Percentiles rank a stretch among this genome's conserved stretches.
Conservation (phyloP, 1,284 basidiomycete genomes). For the Xanthoconium separans region DNA sequence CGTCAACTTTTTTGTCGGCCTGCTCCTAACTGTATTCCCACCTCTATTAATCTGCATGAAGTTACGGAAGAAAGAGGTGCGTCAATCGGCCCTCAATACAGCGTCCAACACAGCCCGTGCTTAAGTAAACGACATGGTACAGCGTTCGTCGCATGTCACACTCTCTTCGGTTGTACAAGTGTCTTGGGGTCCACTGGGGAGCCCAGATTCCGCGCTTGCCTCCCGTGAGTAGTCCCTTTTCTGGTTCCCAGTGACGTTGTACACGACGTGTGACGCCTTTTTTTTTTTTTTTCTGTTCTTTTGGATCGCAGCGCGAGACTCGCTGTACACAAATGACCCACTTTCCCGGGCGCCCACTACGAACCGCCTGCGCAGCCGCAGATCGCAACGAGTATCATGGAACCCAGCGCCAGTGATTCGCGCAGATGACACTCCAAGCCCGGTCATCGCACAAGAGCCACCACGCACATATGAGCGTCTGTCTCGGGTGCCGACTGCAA, state of each 20-base stretch:
- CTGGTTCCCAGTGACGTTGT: neutral
- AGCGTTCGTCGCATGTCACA: neutral
- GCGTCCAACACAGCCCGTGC: neutral
- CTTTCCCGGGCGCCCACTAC: neutral
- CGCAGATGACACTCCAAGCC: too few relatives aligned
- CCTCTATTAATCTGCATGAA: too few relatives aligned
- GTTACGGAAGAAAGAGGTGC: neutral
- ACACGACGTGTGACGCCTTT: neutral
- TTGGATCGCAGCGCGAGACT: neutral
- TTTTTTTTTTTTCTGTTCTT: too few relatives aligned
- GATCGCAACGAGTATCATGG: too few relatives aligned
- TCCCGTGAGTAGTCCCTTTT: neutral
- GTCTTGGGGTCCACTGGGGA: neutral
- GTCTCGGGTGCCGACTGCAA: too few relatives aligned
- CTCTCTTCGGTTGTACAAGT: neutral
- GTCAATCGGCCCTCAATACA: neutral
- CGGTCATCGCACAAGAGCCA: too few relatives aligned
- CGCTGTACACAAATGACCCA: neutral
- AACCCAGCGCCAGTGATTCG: too few relatives aligned
- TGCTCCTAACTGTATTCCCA: too few relatives aligned
- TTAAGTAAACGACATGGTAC: neutral
- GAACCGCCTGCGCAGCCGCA: too few relatives aligned
- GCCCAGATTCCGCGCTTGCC: neutral
- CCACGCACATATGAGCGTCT: too few relatives aligned
- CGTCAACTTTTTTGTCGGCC: too few relatives aligned